phyloP scores from a whole-genome alignment of 371 early-diverging fungal species.

The Apophysomyces elegans region DNA sequence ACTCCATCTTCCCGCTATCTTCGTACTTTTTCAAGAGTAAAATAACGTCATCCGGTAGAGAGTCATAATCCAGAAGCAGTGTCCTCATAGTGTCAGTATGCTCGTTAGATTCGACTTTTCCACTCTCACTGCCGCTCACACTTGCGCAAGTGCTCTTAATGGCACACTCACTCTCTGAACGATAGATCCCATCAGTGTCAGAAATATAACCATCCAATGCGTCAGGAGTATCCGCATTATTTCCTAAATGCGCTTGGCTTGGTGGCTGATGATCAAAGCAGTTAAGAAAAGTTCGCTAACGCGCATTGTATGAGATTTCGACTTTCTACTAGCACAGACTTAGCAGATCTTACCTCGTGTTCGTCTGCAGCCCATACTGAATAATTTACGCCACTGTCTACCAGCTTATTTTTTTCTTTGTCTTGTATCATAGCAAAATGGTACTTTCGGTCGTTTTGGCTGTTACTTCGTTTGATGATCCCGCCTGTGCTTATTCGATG shows the following conservation, averaged over 20 bases:
- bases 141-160: slow-evolving; percentile 20
- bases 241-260: neutral
- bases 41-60: slow-evolving; percentile 34
- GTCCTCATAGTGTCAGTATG: neutral
- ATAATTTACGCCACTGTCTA: neutral
- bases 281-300: neutral
- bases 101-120: neutral
- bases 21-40: slow-evolving; percentile 29
- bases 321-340: no score
- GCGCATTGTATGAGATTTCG: neutral
- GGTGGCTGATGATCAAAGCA: neutral
- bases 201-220: neutral
- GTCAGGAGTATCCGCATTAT: neutral
- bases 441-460: neutral
- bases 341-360: neutral
- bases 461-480: neutral
- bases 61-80: slow-evolving; percentile 37
- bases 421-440: neutral
- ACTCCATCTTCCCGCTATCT: slow-evolving; percentile 21
- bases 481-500: slow-evolving; percentile 3
- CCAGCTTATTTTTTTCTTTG: neutral
- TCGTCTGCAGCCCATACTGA: neutral
- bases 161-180: slow-evolving; percentile 18
- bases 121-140: slow-evolving; percentile 7
- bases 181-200: slow-evolving; percentile 3